A percentile compares a stretch with the other conserved stretches of the same genome.
phyloP scores from a whole-genome alignment of 1,284 basidiomycete species.

The Thecaphora frezii region DNA sequence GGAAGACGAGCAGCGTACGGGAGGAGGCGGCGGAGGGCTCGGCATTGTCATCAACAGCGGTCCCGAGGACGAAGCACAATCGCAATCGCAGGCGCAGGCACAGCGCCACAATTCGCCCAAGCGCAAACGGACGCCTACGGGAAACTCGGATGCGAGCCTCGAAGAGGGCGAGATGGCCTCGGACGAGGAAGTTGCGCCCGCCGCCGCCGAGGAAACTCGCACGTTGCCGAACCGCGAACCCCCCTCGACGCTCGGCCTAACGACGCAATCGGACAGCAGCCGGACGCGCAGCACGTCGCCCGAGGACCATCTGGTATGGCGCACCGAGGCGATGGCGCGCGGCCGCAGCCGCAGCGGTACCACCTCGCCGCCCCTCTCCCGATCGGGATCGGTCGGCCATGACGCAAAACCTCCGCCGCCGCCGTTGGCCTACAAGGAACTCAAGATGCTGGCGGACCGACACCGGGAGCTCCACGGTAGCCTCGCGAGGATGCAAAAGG shows the following conservation, averaged over 20 bases:
- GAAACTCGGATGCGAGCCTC: slow-evolving; percentile 1
- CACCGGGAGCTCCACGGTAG: slow-evolving; percentile 26
- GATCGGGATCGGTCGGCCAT: not conserved
- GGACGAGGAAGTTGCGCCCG: slow-evolving; percentile 9
- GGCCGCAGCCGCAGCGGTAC: not conserved
- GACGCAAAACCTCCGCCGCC: not conserved
- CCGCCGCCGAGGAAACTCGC: not conserved
- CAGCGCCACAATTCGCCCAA: not conserved
- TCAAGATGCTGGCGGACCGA: slow-evolving; percentile 14
- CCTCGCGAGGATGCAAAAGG: slow-evolving; percentile 29
- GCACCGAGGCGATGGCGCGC: not conserved
- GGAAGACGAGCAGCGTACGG: slow-evolving; percentile 1
- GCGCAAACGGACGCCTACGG: too few relatives aligned
- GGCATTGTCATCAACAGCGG: not conserved
- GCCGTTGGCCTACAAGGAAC: slow-evolving; percentile 25
- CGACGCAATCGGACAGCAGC: not conserved
- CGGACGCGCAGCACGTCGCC: slow-evolving; percentile 19
- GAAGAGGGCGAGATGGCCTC: slow-evolving; percentile 40
- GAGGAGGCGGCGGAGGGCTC: not conserved
- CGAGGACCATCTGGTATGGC: slow-evolving; percentile 19
- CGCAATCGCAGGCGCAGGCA: not conserved
- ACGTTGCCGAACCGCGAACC: not conserved
- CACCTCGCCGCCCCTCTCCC: not conserved
- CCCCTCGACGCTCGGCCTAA: not conserved
- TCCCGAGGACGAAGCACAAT: not conserved